Evolutionary conservation across 345 rosid genomes (phyloP).

Genomic region (Populus nigra): DNA sequence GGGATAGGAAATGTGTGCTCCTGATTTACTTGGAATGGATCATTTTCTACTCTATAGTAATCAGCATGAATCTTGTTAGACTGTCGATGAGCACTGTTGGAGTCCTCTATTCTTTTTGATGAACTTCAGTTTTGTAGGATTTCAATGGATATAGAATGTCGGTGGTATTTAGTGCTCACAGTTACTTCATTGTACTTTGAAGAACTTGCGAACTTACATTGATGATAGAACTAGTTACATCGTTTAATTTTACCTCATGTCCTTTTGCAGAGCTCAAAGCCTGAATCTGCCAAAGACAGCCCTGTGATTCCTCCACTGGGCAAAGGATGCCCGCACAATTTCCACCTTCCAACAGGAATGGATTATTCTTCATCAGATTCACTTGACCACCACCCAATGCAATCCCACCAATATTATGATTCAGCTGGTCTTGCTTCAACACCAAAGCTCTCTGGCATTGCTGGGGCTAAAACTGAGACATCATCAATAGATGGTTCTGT

Average conservation of each 20-base stretch:
- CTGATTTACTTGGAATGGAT: not conserved
- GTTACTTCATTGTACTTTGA: not conserved
- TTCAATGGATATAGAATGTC: not conserved
- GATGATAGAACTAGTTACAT: conserved; percentile 1
- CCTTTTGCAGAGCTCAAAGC: conserved; percentile 45
- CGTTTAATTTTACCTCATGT: not conserved
- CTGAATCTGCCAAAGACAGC: conserved; percentile 59
- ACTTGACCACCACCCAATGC: conserved; percentile 51
- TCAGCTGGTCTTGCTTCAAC: conserved; percentile 61
- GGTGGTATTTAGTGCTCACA: not conserved
- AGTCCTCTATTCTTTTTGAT: not conserved
- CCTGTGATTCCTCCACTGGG: conserved; percentile 80
- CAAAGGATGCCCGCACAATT: conserved; percentile 55
- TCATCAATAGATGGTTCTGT: conserved; percentile 71
- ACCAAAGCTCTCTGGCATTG: conserved; percentile 63
- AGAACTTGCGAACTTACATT: not conserved
- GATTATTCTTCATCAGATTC: conserved; percentile 67
- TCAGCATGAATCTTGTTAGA: not conserved
- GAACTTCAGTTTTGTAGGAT: conserved; percentile 2
- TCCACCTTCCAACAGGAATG: conserved; percentile 42
- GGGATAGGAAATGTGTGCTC: not conserved
- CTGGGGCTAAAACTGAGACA: conserved; percentile 70
- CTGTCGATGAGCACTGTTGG: not conserved
- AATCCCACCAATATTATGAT: conserved; percentile 40
- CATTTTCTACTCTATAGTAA: not conserved